phyloP scores from a whole-genome alignment of 2,329 filamentous ascomycete species.

The Torrubiella hemipterigena region DNA sequence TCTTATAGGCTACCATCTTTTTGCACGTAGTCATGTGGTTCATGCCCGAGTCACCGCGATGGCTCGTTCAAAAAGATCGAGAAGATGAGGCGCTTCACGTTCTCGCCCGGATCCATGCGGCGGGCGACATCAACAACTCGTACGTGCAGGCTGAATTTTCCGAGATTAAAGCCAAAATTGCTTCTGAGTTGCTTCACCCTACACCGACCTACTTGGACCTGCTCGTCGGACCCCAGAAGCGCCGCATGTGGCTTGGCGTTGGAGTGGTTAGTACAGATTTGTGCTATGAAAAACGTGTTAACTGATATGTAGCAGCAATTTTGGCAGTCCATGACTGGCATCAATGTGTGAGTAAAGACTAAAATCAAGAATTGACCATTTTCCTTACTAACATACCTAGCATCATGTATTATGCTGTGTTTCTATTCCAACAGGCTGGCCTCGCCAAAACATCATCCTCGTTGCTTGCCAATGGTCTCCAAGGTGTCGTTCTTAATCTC shows the following conservation, averaged over 20 bases:
- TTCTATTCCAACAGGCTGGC: constrained; percentile 7
- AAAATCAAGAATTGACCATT: background rate
- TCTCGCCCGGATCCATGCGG: constrained; percentile 45
- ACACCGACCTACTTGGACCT: constrained; percentile 6
- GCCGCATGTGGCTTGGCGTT: constrained; percentile 8
- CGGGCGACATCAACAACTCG: constrained; percentile 39
- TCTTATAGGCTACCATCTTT: constrained; percentile 48
- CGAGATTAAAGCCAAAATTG: constrained; percentile 25
- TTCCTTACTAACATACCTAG: constrained; percentile 2
- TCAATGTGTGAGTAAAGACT: constrained; percentile 6
- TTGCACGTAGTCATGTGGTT: constrained; percentile 46
- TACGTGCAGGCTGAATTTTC: constrained; percentile 45
- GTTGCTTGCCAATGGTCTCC: constrained; percentile 6
- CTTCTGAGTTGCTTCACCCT: constrained; percentile 5
- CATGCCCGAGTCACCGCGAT: constrained; percentile 50
- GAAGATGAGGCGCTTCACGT: constrained; percentile 41
- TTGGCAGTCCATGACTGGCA: constrained; percentile 8
- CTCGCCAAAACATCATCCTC: constrained; percentile 7
- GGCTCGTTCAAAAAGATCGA: constrained; percentile 50
- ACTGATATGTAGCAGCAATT: constrained; percentile 4
- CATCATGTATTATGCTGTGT: constrained; percentile 8
- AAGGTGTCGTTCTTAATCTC: constrained; percentile 7
- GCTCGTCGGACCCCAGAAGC: constrained; percentile 4
- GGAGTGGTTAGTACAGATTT: constrained; percentile 4
- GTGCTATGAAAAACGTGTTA: background rate